These are phyloP conservation scores for Firmiana major DNA, from an alignment of 345 rosid genomes.

Conservation along the genomic window DNA sequence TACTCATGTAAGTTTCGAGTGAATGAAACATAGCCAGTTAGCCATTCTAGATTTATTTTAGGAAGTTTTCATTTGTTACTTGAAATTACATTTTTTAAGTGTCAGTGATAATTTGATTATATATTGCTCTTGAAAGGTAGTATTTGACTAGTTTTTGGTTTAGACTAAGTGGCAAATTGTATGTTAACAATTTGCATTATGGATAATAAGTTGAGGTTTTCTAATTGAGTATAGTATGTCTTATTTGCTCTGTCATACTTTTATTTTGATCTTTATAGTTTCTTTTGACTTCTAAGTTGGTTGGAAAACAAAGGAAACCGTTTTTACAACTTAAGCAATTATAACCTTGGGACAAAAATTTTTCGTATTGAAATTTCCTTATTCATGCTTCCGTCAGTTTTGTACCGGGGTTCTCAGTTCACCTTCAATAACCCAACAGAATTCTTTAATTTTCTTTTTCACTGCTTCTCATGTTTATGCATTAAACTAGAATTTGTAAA, in stretches of 20 bases:
- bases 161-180: neutral
- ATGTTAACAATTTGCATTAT: neutral
- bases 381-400: neutral
- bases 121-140: neutral
- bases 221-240: neutral
- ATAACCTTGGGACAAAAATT: neutral
- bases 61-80: neutral
- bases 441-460: neutral
- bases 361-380: neutral
- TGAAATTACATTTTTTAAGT: neutral
- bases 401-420: neutral
- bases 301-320: neutral
- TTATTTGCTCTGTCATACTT: neutral
- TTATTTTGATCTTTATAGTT: neutral
- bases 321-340: neutral
- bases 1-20: neutral
- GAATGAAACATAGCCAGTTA: neutral
- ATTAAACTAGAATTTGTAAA: neutral
- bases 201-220: neutral
- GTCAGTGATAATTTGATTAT: neutral
- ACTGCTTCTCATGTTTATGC: neutral
- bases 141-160: neutral
- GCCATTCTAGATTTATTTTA: neutral
- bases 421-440: neutral
- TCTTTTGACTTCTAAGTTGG: neutral